phyloP scores from a whole-genome alignment of 83 land plant species.

The Larix sibirica region DNA sequence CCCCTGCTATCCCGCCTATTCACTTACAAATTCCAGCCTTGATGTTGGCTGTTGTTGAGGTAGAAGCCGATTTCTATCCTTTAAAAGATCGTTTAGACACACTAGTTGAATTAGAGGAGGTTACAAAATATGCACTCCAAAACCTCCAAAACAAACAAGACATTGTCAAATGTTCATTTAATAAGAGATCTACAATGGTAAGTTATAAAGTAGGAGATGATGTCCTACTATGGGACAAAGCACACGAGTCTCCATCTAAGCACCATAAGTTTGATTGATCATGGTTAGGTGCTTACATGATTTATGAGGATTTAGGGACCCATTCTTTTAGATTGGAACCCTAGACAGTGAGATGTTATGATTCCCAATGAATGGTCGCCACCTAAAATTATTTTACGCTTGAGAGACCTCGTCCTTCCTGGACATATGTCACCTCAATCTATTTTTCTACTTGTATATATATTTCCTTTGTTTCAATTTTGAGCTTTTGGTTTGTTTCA shows the following conservation, averaged over 20 bases:
- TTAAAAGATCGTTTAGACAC: background rate
- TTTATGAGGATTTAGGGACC: background rate
- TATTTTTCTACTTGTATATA: too few relatives aligned
- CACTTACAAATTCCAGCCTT: background rate
- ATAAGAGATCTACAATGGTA: background rate
- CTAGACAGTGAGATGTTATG: background rate
- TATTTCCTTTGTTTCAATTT: too few relatives aligned
- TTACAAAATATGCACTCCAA: background rate
- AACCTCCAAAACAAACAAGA: background rate
- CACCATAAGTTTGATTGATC: background rate
- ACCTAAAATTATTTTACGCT: background rate
- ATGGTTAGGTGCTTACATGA: background rate
- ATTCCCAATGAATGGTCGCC: background rate
- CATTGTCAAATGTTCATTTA: background rate
- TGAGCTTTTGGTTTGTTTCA: too few relatives aligned
- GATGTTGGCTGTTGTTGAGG: background rate
- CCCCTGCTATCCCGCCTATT: background rate
- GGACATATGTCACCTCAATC: too few relatives aligned
- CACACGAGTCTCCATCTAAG: background rate
- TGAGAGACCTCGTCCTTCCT: too few relatives aligned
- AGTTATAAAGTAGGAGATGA: background rate
- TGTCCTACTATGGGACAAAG: background rate
- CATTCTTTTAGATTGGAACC: background rate
- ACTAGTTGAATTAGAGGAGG: background rate
- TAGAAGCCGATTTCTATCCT: too few relatives aligned